Evolutionary conservation across 2,329 filamentous ascomycete genomes (phyloP).

Genomic region (Xylaria sp.): DNA sequence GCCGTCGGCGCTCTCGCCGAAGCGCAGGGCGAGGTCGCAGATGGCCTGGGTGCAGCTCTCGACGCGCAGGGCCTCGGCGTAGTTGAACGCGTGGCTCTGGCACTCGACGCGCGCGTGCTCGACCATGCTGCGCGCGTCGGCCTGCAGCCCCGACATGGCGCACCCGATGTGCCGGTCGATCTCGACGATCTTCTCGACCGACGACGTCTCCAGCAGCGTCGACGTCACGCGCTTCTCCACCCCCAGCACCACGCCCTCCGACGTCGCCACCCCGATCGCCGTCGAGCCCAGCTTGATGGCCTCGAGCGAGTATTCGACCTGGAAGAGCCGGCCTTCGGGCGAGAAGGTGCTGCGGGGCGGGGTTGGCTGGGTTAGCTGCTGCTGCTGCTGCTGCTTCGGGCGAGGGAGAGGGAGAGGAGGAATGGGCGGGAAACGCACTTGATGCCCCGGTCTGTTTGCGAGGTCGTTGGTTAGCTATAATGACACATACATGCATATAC

Average conservation of each 20-base stretch:
- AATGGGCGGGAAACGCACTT: constrained; percentile 64
- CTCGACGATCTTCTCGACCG: constrained; percentile 99
- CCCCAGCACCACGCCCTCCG: constrained; percentile 91
- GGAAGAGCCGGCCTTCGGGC: constrained; percentile 98
- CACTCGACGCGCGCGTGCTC: constrained; percentile 98
- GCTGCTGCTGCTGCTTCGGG: constrained; percentile 22
- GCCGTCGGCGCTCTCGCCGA: constrained; percentile 95
- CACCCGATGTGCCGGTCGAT: constrained; percentile 99
- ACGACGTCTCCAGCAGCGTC: constrained; percentile 94
- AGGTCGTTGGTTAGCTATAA: constrained; percentile 23
- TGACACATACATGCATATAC: constrained; percentile 12
- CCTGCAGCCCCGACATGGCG: constrained; percentile 97
- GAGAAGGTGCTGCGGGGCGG: constrained; percentile 82
- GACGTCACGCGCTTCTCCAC: constrained; percentile 99
- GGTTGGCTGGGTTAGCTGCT: constrained; percentile 10
- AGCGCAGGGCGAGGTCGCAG: constrained; percentile 93
- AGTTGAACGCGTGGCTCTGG: constrained; percentile 97
- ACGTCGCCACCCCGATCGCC: constrained; percentile 95
- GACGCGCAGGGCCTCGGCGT: constrained; percentile 89
- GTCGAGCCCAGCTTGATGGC: constrained; percentile 99
- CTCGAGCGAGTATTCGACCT: constrained; percentile 99
- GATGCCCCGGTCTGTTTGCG: constrained; percentile 86
- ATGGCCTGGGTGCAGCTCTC: constrained; percentile 99
- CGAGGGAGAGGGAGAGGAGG: neutral
- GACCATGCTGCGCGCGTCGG: constrained; percentile 95